These are phyloP conservation scores for Quercus aquifolioides DNA, from an alignment of 306 rosid species.

Conservation along the genomic window DNA sequence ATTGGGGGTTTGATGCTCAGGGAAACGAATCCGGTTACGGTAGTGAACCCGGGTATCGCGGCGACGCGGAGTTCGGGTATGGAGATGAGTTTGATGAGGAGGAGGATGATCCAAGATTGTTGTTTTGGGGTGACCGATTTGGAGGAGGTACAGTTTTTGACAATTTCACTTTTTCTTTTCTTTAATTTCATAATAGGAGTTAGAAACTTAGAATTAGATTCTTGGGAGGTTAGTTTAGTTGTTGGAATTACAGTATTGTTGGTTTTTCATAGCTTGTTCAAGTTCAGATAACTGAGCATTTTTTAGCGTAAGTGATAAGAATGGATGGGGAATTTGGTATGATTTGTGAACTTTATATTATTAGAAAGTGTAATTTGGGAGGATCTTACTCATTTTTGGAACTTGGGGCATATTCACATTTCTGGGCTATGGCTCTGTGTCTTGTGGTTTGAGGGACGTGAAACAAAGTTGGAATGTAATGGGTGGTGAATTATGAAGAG, in stretches of 20 bases:
- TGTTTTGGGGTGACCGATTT: conserved; percentile 75
- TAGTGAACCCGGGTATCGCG: conserved; percentile 98
- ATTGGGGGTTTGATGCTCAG: conserved; percentile 67
- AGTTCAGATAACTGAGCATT: background rate
- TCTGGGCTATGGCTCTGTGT: background rate
- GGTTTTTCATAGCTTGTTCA: background rate
- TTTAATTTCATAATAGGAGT: background rate
- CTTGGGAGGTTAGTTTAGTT: background rate
- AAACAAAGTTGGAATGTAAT: background rate
- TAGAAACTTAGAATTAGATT: background rate
- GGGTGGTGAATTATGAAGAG: background rate
- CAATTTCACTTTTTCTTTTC: background rate
- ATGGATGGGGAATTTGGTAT: too few relatives aligned
- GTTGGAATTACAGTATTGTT: background rate
- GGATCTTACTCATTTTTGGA: background rate
- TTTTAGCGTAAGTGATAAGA: background rate
- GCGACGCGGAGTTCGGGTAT: conserved; percentile 95
- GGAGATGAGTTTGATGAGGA: conserved; percentile 97
- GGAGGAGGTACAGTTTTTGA: conserved; percentile 53
- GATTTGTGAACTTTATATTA: too few relatives aligned
- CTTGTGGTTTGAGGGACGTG: background rate
- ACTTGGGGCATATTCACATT: background rate
- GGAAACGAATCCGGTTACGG: conserved; percentile 93
- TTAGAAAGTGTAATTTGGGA: too few relatives aligned
- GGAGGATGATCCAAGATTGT: conserved; percentile 70